Base-by-base conservation (phyloP, 176 grass and related monocot species). In the Themeda triandra region DNA sequence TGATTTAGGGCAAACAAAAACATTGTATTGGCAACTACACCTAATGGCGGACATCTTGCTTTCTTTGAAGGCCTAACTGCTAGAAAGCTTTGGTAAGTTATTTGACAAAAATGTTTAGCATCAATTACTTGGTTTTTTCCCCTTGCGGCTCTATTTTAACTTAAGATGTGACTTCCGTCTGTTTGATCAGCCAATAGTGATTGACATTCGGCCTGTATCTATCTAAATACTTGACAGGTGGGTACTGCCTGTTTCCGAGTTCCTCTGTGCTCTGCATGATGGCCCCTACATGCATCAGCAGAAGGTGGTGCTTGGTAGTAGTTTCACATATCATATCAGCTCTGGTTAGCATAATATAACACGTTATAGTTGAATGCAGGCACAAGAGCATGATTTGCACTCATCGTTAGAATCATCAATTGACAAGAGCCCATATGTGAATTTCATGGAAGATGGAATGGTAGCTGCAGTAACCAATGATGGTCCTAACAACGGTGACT, bases 21-120 rank as follows among this genome's bases (percentile, higher is more conserved):
- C 37, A 74, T 98, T 83, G 86, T 98, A 73, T 98, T 98, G 84
- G 96, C 96, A 85, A 98, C 91, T 62, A 92, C 93, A 64, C 45
- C 81, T 66, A 92, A 95, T 92, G 96, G 96, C 8, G 96, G 96
- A 6, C 96, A 95, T 90, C 89, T 95, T 75, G 93, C 80, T 53
- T 98, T 76, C 85, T 98, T 98, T 86, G 71, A 96, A 92, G 96
- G 93, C 41, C 51, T 98, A 53, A 94, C 87, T 76, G 96, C 87
- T 84, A 28, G 85, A 72, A 92, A 63, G 59, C 67, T 95, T 36
- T 98, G 96, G 96, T 96, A 95, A 35, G 84, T 78, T 86, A 6
- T 73, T 71, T 78, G 15, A 19, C 17, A 29, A 28, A 79, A 80
- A 63, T 10, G 1, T 30, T 32, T n/a, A 18, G 24, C 18, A 45